Base-by-base conservation (phyloP, 345 rosid genomes). In the Dovyalis caffra region DNA sequence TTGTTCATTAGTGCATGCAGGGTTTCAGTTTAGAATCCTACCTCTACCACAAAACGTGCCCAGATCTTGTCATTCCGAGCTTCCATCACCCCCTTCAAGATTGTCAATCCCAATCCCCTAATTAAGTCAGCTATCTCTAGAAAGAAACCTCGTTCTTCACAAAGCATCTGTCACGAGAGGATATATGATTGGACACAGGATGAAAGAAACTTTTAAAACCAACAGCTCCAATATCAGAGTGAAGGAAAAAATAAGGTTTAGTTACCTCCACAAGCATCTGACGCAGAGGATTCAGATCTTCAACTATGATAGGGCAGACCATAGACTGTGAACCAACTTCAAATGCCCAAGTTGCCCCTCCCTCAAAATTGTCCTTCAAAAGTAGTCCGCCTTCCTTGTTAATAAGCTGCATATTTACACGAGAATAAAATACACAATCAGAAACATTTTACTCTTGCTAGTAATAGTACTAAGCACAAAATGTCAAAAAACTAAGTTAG, bases 331-430 rank as follows among this genome's bases (percentile, higher is more conserved):
- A 90, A 4, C 97, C 97, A 60, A 96, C 98, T 87, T 96, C 97
- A 72, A 86, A 96, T 62, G 98, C 99, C 98, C 97, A 92, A 37
- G 97, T 96, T 31, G 97, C 97, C 68, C 99, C 99, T 72, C 98
- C 97, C 71, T 87, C 92, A 67, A 85, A 87, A 81, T 83, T 87
- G 68, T 88, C 92, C 74, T 89, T 91, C 20, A 84, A 71, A 51
- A 81, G 78, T 23, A 85, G 35, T 15, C 84, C 88, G 32, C 85
- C 90, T 74, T 89, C 92, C 71, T 89, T 87, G 75, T 80, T 81
- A 67, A 83, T 72, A 49, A 90, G 81, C 99, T 95, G 88, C 76
- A 75, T 40, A 63, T 64, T 69, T 70, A 73, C 68, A 69, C 57
- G 69, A 37, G 58, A 67, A 51, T 8, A 62, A 25, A 23, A 53